phyloP scores from a whole-genome alignment of 164 flowering plant genomes.

The Akebia trifoliata region DNA sequence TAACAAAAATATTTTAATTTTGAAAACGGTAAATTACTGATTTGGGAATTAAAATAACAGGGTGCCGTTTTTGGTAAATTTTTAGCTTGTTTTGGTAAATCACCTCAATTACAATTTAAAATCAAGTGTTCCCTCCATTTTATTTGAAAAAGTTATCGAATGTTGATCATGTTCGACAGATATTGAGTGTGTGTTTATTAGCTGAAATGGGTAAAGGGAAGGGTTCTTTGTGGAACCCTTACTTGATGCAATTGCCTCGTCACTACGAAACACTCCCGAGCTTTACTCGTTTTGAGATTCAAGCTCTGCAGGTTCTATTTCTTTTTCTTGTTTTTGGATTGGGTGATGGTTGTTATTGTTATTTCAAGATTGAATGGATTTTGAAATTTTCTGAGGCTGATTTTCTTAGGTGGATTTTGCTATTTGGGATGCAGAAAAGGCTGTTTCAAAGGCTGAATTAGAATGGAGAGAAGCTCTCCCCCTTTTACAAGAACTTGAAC shows the following conservation, averaged over 20 bases:
- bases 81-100: too few species aligned
- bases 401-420: constrained; percentile 73
- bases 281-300: constrained; percentile 58
- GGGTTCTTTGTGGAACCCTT: constrained; percentile 70
- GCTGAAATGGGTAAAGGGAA: constrained; percentile 74
- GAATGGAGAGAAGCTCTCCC: constrained; percentile 65
- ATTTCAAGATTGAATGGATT: constrained; percentile 1
- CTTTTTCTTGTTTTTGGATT: constrained; percentile 1
- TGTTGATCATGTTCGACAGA: constrained; percentile 30
- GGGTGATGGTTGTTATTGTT: background rate
- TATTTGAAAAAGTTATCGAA: background rate
- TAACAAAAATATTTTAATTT: too few species aligned
- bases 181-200: constrained; percentile 54
- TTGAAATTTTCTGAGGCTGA: background rate
- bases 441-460: constrained; percentile 41
- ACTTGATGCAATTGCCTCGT: constrained; percentile 64
- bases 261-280: constrained; percentile 49
- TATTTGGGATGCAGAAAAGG: constrained; percentile 72
- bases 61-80: too few species aligned
- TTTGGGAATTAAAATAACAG: too few species aligned
- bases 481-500: constrained; percentile 51
- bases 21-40: too few species aligned
- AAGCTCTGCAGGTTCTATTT: constrained; percentile 74
- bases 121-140: background rate
- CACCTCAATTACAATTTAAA: too few species aligned